A percentile compares a stretch with the other conserved stretches of the same genome.
Evolutionary conservation across 805 yeast genomes (phyloP).

Genomic region (Metschnikowia arizonensis): DNA sequence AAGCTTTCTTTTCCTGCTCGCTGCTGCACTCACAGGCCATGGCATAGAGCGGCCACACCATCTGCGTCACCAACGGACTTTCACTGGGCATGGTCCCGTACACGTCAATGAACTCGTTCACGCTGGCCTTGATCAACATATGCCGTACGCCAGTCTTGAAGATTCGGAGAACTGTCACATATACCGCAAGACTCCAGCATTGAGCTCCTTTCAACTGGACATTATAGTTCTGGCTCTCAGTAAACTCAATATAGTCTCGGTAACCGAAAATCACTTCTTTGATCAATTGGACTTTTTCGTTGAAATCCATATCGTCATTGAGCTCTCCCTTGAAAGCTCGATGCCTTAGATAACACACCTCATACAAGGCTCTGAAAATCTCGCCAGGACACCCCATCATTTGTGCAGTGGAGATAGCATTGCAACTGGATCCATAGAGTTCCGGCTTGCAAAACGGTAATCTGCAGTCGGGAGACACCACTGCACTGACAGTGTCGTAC

Average conservation of each 20-base stretch:
- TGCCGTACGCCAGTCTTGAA: slow-evolving; percentile 26
- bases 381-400: slow-evolving; percentile 64
- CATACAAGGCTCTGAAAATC: slow-evolving; percentile 44
- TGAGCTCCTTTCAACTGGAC: slow-evolving; percentile 49
- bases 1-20: slow-evolving; percentile 24
- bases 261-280: slow-evolving; percentile 38
- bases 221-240: slow-evolving; percentile 28
- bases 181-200: slow-evolving; percentile 49
- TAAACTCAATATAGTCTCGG: slow-evolving; percentile 41
- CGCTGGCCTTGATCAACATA: slow-evolving; percentile 26
- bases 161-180: slow-evolving; percentile 24
- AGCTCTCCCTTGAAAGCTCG: slow-evolving; percentile 14
- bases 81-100: slow-evolving; percentile 43
- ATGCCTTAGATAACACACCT: slow-evolving; percentile 40
- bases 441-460: slow-evolving; percentile 49
- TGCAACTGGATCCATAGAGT: slow-evolving; percentile 48
- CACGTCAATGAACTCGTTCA: slow-evolving; percentile 46
- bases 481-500: slow-evolving; percentile 56
- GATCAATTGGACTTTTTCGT: slow-evolving; percentile 27
- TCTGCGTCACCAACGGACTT: slow-evolving; percentile 52
- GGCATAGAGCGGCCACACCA: slow-evolving; percentile 61
- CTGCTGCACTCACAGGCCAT: slow-evolving; percentile 44
- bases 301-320: slow-evolving; percentile 9
- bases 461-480: slow-evolving; percentile 54
- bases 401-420: slow-evolving; percentile 44